Base-by-base conservation (phyloP, 2,329 filamentous ascomycete genomes). In the Aspergillus hiratsukae region DNA sequence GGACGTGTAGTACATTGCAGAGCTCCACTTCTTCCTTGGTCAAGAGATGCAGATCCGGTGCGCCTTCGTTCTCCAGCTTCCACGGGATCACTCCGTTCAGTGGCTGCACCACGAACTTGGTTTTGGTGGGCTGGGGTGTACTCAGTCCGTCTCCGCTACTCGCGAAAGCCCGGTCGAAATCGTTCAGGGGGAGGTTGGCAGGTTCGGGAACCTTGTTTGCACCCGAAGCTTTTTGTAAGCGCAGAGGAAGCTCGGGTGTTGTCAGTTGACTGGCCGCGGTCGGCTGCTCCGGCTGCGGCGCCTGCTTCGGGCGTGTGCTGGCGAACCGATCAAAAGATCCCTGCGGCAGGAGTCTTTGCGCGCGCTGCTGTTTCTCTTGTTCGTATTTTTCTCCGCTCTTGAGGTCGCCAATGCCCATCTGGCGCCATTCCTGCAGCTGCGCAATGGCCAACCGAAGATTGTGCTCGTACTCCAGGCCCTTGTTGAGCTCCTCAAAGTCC, bases 361-460 rank as follows among this genome's bases (percentile, higher is more conserved):
- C 83, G 11, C 94, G 84, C 55, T 83, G 77, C 35, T 87, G 81
- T 75, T 97, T 99, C 61, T 97, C 94, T 19, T 84, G 80, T 74
- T 99, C 94, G 69, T 94, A 99, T 71, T 93, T 95, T 71, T 96
- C 91, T 29, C 94, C 94, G 25, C 86, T 87, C 55, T 88, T 86
- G 10, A 99, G 80, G 60, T 95, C 91, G 1, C 88, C 88, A 59
- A 99, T 94, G 21, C 88, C 86, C 75, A 90, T 84, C 49, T 84
- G 84, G 31, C 94, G 86, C 94, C 94, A 99, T 68, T 97, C 94
- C 69, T 97, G 93, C 2, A 99, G 79, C 71, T 97, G 93, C 0
- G 83, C 63, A 57, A 99, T 96, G 40, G 94, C 94, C 68, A 95
- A 87, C 2, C 94, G 86, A 19, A 99, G 79, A 64, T 96, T 96